Base-by-base conservation (phyloP, 2,329 filamentous ascomycete genomes). In the Rhynchosporium graminicola region DNA sequence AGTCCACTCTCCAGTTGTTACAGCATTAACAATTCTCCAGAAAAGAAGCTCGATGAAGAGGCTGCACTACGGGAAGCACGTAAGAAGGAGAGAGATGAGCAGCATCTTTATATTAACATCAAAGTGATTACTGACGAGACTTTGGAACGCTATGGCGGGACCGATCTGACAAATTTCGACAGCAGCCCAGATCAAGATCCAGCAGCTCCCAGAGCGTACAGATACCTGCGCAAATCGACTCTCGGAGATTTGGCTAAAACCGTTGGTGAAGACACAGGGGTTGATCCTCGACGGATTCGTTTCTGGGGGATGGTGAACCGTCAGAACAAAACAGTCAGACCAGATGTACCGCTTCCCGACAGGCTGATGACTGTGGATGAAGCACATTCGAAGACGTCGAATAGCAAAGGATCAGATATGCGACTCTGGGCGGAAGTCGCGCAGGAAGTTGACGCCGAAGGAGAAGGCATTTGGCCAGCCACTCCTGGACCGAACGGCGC, bases 221-320 rank as follows among this genome's bases (percentile, higher is more conserved):
- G 91, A 46, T 78, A 95, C 33, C 84, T 93, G 45, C 87, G 89
- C 64, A 81, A 87, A n/a, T 89, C 88, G 68, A 90, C 87, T 0
- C 83, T 98, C 67, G 80, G 86, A 52, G 89, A 97, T 7, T 87
- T 98, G 65, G 84, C 88, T 4, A 79, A 80, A 31, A 82, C 83
- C 28, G 82, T 98, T 63, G 92, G 90, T 0, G 77, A 85, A 45
- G 89, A 96, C 61, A 81, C 89, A 56, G 82, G 80, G 0, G 76
- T 89, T 56, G 87, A 93, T 50, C 80, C 88, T 0, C 86, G 86
- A 61, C 84, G 85, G 65, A 78, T 98, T 29, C 86, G 95, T 28
- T 84, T 97, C 20, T 99, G 95, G 96, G 86, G 92, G 60, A 97
- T 99, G 93, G 95, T 99, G 1, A 98, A 97, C 74, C 89, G 95